Evolutionary conservation across 1,284 basidiomycete genomes (phyloP), one percentile per base, ranked within the genome.

Genomic region (Apiotrichum gamsii): DNA sequence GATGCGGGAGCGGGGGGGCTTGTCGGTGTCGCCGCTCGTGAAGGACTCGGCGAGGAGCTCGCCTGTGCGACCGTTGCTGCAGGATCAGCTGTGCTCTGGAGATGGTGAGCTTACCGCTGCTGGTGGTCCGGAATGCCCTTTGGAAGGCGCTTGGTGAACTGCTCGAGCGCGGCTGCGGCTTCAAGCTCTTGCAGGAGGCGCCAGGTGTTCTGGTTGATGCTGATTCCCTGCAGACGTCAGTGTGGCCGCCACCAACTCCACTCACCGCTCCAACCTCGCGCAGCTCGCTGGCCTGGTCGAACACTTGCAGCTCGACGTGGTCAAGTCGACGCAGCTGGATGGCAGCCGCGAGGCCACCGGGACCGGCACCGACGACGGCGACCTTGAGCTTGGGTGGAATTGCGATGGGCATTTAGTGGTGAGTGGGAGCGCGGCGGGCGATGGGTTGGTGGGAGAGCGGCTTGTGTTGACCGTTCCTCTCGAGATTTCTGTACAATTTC

Each of bases 121-220:
- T 60, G 52, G 2, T 23, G 23, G 39, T 56, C 57, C 3, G 54
- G 31, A 20, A 52, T 47, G 23, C 34, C 47, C 6, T 43, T 47
- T 35, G 49, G 49, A 3, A 48, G 53, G 38, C 57, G 32, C 8
- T 33, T 45, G 14, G 42, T 41, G 42, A 38, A 59, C 44, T 57
- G 48, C 37, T 58, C 56, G 8, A 62, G 50, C n/a, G 46, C 25
- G 1, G 57, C 47, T 0, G 59, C 61, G 4, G 52, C 64, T 4
- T 54, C 62, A 18, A 62, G 54, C 18, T 55, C 47, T 18, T 55
- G 45, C 0, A 67, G 49, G 10, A 60, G 57, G 18, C 60, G 45
- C 62, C 62, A 67, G 5, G 60, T 63, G 43, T 67, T 65, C 45
- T 58, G 35, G 42, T 64, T 60, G 36, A 67, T 54, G 33, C 51